These are phyloP conservation scores for Gastrolobium villosum DNA, from an alignment of 306 rosid species.

Conservation along the genomic window DNA sequence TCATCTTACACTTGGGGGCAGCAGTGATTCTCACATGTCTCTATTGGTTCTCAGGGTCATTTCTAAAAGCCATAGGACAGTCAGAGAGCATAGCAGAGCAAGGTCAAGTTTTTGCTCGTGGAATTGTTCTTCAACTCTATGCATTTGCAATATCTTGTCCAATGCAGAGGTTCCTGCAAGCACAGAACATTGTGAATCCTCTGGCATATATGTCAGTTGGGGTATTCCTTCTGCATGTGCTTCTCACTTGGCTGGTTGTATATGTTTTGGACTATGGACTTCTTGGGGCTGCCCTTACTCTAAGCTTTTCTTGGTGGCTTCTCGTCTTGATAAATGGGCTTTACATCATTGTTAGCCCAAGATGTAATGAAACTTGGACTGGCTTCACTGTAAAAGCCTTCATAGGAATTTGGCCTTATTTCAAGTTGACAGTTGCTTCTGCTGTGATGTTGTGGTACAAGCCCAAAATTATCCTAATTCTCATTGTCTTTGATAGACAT, in stretches of 20 bases:
- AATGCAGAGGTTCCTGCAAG: conserved; percentile 61
- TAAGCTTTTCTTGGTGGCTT: conserved; percentile 67
- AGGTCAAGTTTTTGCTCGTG: conserved; percentile 60
- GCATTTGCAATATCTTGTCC: conserved; percentile 72
- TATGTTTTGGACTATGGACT: conserved; percentile 59
- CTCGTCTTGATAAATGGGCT: conserved; percentile 57
- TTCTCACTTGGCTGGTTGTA: conserved; percentile 63
- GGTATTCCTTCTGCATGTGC: conserved; percentile 51
- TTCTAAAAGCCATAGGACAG: conserved; percentile 53
- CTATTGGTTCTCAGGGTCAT: conserved; percentile 64
- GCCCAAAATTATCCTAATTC: neutral
- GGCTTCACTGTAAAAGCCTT: conserved; percentile 65
- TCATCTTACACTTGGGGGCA: conserved; percentile 48
- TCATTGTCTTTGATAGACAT: neutral
- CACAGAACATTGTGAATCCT: conserved; percentile 72
- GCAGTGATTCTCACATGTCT: conserved; percentile 62
- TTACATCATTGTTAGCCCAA: conserved; percentile 63
- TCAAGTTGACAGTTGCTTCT: conserved; percentile 60
- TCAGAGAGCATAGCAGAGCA: conserved; percentile 52
- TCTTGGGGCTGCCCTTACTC: conserved; percentile 58
- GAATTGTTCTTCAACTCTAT: conserved; percentile 64
- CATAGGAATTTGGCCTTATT: conserved; percentile 65
- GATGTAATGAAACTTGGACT: conserved; percentile 67
- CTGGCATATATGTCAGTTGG: conserved; percentile 55
- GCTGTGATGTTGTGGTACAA: conserved; percentile 66